Evolutionary conservation across 257 asterid genomes (phyloP), one percentile per base, ranked within the genome.

Genomic region (Solanum paucissectum): DNA sequence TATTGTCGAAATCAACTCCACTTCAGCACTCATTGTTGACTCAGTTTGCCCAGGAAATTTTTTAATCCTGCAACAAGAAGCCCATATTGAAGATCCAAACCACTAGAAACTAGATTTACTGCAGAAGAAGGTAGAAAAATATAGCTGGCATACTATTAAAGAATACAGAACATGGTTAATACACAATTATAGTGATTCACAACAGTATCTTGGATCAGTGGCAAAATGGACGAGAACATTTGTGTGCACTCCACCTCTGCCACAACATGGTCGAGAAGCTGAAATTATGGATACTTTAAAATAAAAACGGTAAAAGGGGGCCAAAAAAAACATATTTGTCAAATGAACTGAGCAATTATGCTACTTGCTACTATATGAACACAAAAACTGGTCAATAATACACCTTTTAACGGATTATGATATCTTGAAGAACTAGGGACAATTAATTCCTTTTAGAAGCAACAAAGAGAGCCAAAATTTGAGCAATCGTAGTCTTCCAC

Each of bases 31-130:
- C 93, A 97, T 86, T 76, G 99, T 97, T 64, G 99, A 95, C 90
- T 97, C 99, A 88, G 99, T 97, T 93, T 97, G 99, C 74, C 99
- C 99, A 27, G 99, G 99, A 88, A 97, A 97, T 92, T 97, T 97
- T 90, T 95, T 92, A 88, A 97, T 97, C 98, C 99, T 97, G 97
- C 88, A 91, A 86, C 79, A 32, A 88, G 73, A 49, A 21, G 32
- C 32, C 42, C 29, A 46, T 81, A 49, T 9, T 81, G 69, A 49
- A 46, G 29, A 81, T 81, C 37, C 44, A 32, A 49, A 16, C 44
- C 69, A 81, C 29, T 16, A 81, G 69, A 81, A 81, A 81, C 21
- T 49, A 81, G 40, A 49, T 81, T 14, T 18, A 81, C 27, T 29
- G 69, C 69, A 18, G 44, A 46, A 25, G 84, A 44, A 81, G 29